phyloP scores from a whole-genome alignment of 306 rosid species.

The Dalbergia oliveri region DNA sequence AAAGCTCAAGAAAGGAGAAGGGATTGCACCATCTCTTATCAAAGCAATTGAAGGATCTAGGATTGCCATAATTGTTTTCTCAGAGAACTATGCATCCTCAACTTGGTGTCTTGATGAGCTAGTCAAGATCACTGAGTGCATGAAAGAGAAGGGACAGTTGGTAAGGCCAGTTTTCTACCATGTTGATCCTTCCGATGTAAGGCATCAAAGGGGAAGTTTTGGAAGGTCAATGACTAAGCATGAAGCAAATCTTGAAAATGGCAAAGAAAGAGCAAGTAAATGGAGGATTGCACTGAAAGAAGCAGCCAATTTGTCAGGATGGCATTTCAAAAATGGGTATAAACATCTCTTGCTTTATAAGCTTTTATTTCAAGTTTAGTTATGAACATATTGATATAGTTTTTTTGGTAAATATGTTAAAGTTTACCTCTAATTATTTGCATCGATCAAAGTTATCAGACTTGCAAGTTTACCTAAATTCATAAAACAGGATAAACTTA shows the following conservation, averaged over 20 bases:
- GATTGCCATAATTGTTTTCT: constrained; percentile 40
- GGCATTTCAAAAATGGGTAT: constrained; percentile 47
- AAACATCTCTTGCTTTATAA: neutral
- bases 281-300: constrained; percentile 33
- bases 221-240: constrained; percentile 25
- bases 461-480: too few species aligned
- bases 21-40: constrained; percentile 12
- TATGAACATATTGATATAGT: neutral
- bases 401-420: neutral
- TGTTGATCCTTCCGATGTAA: constrained; percentile 41
- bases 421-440: neutral
- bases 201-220: constrained; percentile 43
- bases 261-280: neutral
- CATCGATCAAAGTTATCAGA: too few species aligned
- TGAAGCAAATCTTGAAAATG: neutral
- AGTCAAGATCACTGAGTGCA: constrained; percentile 37
- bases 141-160: constrained; percentile 35
- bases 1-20: constrained; percentile 36
- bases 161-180: constrained; percentile 31
- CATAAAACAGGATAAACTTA: too few species aligned
- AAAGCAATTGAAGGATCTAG: constrained; percentile 44
- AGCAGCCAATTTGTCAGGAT: constrained; percentile 48
- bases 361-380: neutral
- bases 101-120: constrained; percentile 45
- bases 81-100: constrained; percentile 44